phyloP scores from a whole-genome alignment of 306 rosid genomes.

The Medicago arabica region DNA sequence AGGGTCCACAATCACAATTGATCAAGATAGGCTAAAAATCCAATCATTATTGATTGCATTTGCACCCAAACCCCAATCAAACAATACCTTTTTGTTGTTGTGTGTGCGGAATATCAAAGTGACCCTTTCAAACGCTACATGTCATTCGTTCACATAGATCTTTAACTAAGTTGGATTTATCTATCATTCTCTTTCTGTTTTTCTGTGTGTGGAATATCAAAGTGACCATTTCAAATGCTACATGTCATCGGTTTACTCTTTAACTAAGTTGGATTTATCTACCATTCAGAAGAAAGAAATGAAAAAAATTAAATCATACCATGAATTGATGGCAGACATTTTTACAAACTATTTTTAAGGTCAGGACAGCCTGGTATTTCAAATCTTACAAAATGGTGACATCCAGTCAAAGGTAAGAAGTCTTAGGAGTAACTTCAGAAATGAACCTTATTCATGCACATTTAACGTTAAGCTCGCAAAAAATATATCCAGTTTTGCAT shows the following conservation, averaged over 20 bases:
- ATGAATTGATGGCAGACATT: not conserved
- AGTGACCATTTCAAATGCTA: conserved; percentile 5
- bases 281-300: conserved; percentile 1
- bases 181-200: not conserved
- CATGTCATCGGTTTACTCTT: conserved; percentile 4
- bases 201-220: not conserved
- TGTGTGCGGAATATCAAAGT: not conserved
- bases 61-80: conserved; percentile 31
- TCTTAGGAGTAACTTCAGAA: not conserved
- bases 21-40: conserved; percentile 10
- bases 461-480: not conserved
- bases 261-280: not conserved
- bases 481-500: conserved; percentile 25
- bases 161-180: not conserved
- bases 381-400: not conserved
- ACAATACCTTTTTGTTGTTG: conserved; percentile 9
- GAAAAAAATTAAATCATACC: not conserved
- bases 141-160: not conserved
- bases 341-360: not conserved
- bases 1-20: not conserved
- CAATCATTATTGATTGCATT: conserved; percentile 16
- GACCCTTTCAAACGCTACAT: not conserved
- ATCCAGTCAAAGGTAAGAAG: not conserved
- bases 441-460: conserved; percentile 4
- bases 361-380: not conserved